A percentile compares a stretch with the other conserved stretches of the same genome.
Conservation (phyloP, 2,329 filamentous ascomycete genomes). For the Plenodomus biglobosus region DNA sequence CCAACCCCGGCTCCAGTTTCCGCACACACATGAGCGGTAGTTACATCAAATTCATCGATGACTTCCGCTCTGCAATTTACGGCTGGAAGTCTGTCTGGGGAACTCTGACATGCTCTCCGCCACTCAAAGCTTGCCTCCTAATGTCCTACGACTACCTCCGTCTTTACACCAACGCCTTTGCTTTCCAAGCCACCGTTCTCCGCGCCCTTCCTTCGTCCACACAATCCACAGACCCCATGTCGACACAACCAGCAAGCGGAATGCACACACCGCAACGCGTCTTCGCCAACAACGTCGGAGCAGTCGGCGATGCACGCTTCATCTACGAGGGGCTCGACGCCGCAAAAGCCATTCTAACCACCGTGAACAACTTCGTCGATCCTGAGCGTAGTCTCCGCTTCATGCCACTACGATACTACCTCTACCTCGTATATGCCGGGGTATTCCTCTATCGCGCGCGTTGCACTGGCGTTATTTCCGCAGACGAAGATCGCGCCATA, state of each 20-base stretch:
- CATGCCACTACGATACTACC: conserved; percentile 53
- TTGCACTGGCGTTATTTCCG: conserved; percentile 51
- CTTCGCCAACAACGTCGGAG: conserved; percentile 54
- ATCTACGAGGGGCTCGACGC: conserved; percentile 55
- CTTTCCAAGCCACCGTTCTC: conserved; percentile 68
- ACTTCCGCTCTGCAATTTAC: conserved; percentile 68
- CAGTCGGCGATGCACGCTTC: conserved; percentile 52
- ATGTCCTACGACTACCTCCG: conserved; percentile 73
- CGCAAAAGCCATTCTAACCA: conserved; percentile 53
- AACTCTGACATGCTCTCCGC: conserved; percentile 64
- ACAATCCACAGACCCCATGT: conserved; percentile 9
- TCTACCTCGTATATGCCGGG: conserved; percentile 53
- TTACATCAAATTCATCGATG: conserved; percentile 75
- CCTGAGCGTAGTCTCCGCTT: conserved; percentile 51
- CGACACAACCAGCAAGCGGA: conserved; percentile 1
- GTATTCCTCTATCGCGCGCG: conserved; percentile 54
- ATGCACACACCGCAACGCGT: conserved; percentile 47
- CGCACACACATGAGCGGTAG: conserved; percentile 70
- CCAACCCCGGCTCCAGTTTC: conserved; percentile 68
- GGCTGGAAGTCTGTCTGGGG: conserved; percentile 73
- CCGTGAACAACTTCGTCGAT: conserved; percentile 54
- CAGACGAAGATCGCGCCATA: conserved; percentile 51
- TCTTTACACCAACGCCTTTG: conserved; percentile 74
- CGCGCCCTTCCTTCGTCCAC: conserved; percentile 44
- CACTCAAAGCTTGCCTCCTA: conserved; percentile 67